phyloP scores from a whole-genome alignment of 345 rosid species.

The Lepidium sativum region DNA sequence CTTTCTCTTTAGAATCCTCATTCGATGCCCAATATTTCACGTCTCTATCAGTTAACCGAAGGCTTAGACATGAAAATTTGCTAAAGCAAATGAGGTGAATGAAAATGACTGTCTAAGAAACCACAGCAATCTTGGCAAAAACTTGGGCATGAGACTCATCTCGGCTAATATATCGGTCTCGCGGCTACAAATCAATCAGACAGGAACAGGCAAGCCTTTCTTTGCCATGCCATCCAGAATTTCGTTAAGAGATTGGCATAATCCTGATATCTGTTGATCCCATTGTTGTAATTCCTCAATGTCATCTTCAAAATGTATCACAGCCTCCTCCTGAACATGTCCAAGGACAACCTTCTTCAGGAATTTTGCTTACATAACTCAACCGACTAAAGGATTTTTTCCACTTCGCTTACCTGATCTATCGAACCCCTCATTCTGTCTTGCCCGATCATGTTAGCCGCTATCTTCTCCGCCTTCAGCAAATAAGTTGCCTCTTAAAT shows the following conservation, averaged over 20 bases:
- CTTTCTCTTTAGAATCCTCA: background rate
- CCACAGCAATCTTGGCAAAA: constrained; percentile 16
- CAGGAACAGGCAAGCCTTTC: constrained; percentile 83
- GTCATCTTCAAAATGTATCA: constrained; percentile 95
- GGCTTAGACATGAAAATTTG: constrained; percentile 3
- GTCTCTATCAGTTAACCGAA: constrained; percentile 9
- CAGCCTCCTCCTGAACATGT: constrained; percentile 73
- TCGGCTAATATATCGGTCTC: background rate
- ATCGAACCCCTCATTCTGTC: constrained; percentile 97
- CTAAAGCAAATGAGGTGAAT: background rate
- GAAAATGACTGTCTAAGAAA: background rate
- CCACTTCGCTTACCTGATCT: constrained; percentile 56
- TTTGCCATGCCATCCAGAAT: constrained; percentile 85
- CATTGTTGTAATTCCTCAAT: constrained; percentile 90
- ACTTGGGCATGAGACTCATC: background rate
- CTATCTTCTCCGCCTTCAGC: constrained; percentile 92
- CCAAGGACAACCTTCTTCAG: background rate
- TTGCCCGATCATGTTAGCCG: constrained; percentile 90
- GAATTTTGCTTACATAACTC: background rate
- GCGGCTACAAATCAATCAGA: constrained; percentile 36
- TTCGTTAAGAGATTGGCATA: constrained; percentile 90
- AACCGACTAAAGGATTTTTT: too few relatives aligned
- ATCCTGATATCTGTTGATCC: constrained; percentile 98
- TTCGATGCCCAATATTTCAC: background rate
- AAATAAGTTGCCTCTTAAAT: background rate